phyloP scores from a whole-genome alignment of 2,329 filamentous ascomycete genomes.

The Penicillium sp. region DNA sequence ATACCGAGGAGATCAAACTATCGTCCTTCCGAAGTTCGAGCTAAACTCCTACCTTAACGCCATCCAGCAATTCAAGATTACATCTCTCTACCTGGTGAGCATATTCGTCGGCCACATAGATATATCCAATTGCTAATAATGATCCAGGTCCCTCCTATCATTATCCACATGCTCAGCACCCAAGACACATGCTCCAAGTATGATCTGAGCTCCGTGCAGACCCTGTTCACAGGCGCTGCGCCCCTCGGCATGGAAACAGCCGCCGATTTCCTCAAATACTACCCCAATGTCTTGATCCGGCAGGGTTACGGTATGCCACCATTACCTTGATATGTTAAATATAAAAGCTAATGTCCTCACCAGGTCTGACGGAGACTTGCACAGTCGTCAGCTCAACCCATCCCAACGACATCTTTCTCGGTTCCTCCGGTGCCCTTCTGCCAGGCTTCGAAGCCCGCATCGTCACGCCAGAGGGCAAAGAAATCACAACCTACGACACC shows the following conservation, averaged over 20 bases:
- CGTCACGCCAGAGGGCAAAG: conserved; percentile 63
- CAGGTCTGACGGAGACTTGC: conserved; percentile 70
- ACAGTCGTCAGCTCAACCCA: conserved; percentile 63
- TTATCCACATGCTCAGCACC: conserved; percentile 70
- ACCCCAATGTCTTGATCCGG: conserved; percentile 61
- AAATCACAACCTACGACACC: conserved; percentile 66
- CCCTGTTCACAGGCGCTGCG: conserved; percentile 71
- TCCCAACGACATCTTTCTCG: conserved; percentile 61
- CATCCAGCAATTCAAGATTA: conserved; percentile 67
- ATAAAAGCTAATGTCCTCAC: conserved; percentile 1
- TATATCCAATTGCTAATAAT: not conserved
- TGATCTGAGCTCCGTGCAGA: conserved; percentile 64
- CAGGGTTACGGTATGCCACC: conserved; percentile 63
- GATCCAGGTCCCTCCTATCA: conserved; percentile 69
- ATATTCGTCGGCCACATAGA: not conserved
- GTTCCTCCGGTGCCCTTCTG: conserved; percentile 67
- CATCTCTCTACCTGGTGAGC: conserved; percentile 61
- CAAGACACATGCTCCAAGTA: conserved; percentile 59
- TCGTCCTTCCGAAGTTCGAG: conserved; percentile 72
- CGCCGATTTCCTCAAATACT: conserved; percentile 58
- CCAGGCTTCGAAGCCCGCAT: conserved; percentile 64
- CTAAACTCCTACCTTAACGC: conserved; percentile 60
- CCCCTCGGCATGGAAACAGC: conserved; percentile 71
- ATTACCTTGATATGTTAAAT: not conserved
- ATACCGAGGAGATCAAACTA: conserved; percentile 68